phyloP scores from a whole-genome alignment of 2,329 filamentous ascomycete species.

The Bipolaris zeicola region DNA sequence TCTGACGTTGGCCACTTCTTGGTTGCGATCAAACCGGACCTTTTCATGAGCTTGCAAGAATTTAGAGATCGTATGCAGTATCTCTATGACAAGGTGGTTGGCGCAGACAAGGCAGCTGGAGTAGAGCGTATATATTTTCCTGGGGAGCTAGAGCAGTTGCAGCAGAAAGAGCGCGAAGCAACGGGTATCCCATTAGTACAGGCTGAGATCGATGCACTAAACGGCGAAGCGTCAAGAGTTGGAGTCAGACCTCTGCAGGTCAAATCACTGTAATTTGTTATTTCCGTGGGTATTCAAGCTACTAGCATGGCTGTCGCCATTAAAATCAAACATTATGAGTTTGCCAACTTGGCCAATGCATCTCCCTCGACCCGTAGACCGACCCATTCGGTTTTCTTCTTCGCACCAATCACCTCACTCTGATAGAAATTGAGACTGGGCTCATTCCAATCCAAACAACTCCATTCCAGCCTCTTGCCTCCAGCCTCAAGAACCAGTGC shows the following conservation, averaged over 20 bases:
- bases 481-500: conserved; percentile 74
- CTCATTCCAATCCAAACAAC: conserved; percentile 90
- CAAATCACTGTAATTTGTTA: background rate
- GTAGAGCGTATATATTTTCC: conserved; percentile 64
- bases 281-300: background rate
- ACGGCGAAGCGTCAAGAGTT: conserved; percentile 55
- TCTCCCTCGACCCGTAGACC: conserved; percentile 75
- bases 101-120: conserved; percentile 58
- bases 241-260: conserved; percentile 29
- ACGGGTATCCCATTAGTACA: conserved; percentile 57
- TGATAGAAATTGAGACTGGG: conserved; percentile 85
- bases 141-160: conserved; percentile 40
- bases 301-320: background rate
- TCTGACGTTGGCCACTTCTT: conserved; percentile 78
- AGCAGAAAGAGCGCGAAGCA: conserved; percentile 35
- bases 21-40: conserved; percentile 67
- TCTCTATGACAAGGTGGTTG: conserved; percentile 60
- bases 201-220: conserved; percentile 55
- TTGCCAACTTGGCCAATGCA: conserved; percentile 63
- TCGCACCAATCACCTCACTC: conserved; percentile 62
- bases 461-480: conserved; percentile 84
- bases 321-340: background rate
- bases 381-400: conserved; percentile 72
- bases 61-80: conserved; percentile 69
- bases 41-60: conserved; percentile 73